These are phyloP conservation scores for Venturia aucupariae DNA, from an alignment of 2,329 filamentous ascomycete genomes.

Conservation along the genomic window DNA sequence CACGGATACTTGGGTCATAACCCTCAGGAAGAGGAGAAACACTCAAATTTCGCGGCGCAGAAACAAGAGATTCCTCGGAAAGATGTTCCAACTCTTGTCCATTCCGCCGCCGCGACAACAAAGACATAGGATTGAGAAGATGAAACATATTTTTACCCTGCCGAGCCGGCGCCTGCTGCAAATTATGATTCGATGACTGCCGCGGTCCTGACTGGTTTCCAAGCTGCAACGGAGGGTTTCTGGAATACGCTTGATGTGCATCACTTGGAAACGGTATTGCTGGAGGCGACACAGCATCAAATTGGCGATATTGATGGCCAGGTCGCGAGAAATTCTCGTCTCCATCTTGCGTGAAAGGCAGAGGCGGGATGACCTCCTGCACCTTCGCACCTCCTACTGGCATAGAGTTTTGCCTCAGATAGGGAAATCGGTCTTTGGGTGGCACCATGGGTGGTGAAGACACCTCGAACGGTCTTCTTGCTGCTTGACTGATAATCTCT, in stretches of 20 bases:
- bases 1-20: constrained; percentile 54
- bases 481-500: constrained; percentile 3
- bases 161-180: not conserved
- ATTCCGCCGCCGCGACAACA: constrained; percentile 48
- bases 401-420: constrained; percentile 2
- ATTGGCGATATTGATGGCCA: not conserved
- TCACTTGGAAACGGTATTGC: not conserved
- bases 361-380: not conserved
- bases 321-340: not conserved
- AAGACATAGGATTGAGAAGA: constrained; percentile 51
- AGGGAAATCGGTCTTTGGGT: not conserved
- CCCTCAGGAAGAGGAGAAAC: constrained; percentile 43
- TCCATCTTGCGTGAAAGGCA: not conserved
- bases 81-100: constrained; percentile 39
- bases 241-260: not conserved
- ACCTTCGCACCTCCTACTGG: not conserved
- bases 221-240: not conserved
- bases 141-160: constrained; percentile 41
- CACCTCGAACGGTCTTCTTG: not conserved
- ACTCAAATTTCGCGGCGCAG: constrained; percentile 37
- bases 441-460: not conserved
- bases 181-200: not conserved
- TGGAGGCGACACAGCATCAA: not conserved
- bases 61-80: constrained; percentile 42
- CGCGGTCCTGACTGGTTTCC: constrained; percentile 1